phyloP scores from a whole-genome alignment of 257 asterid genomes.

The Ilex aquifolium region DNA sequence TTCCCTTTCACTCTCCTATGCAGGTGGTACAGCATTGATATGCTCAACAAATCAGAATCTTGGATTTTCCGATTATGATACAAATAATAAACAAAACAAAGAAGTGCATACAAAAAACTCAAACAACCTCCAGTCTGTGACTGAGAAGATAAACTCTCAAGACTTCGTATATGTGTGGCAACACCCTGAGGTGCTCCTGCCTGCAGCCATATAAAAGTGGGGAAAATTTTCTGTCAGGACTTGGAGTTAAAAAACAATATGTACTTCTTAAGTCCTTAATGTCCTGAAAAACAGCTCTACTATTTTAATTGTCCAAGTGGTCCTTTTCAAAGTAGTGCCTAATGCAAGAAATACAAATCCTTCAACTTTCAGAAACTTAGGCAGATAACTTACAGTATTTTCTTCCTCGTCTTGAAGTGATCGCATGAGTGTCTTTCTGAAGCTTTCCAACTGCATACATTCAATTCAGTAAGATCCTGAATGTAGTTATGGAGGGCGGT shows the following conservation, averaged over 20 bases:
- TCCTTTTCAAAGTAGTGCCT: background rate
- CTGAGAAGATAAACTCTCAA: slow-evolving; percentile 31
- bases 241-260: no score
- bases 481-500: no score
- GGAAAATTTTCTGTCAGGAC: no score
- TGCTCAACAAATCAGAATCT: background rate
- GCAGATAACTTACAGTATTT: slow-evolving; percentile 43
- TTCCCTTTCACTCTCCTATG: background rate
- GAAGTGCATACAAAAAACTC: slow-evolving; percentile 11
- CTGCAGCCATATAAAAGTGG: slow-evolving; percentile 19
- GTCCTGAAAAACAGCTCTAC: no score
- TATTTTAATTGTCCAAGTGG: no score
- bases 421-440: slow-evolving; percentile 81
- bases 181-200: slow-evolving; percentile 34
- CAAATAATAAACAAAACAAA: background rate
- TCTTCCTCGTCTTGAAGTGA: slow-evolving; percentile 87
- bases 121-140: slow-evolving; percentile 13
- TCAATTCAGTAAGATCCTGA: background rate
- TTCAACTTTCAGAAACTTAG: background rate
- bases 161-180: slow-evolving; percentile 22
- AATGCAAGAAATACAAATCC: slow-evolving; percentile 2
- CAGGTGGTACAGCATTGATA: background rate
- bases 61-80: background rate
- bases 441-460: slow-evolving; percentile 66
- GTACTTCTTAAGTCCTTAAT: no score